These are phyloP conservation scores for Xylaria cubensis DNA, from an alignment of 495 filamentous ascomycete species.

Conservation along the genomic window DNA sequence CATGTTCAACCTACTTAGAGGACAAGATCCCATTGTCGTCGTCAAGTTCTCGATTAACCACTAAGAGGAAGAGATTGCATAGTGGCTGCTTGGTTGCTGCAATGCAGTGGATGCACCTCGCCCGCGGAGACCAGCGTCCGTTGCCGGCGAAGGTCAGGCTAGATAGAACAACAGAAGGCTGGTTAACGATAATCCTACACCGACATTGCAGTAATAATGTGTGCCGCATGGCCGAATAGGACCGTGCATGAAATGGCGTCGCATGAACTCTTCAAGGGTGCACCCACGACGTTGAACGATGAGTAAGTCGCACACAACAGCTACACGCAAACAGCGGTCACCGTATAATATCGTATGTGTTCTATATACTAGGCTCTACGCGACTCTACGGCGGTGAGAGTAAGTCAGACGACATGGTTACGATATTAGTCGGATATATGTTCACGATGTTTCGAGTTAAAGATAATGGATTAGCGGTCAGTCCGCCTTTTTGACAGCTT, in stretches of 20 bases:
- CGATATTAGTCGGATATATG: not conserved
- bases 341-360: not conserved
- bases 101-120: not conserved
- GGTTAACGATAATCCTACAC: constrained; percentile 22
- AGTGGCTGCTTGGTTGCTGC: constrained; percentile 4
- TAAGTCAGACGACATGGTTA: not conserved
- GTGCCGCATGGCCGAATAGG: constrained; percentile 19
- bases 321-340: constrained; percentile 26
- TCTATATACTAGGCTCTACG: not conserved
- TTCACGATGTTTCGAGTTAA: constrained; percentile 6
- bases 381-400: constrained; percentile 23
- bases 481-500: not conserved
- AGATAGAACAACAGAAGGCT: not conserved
- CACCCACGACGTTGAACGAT: constrained; percentile 8
- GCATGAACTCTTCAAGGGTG: constrained; percentile 22
- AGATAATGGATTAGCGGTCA: constrained; percentile 6
- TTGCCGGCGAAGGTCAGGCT: constrained; percentile 15
- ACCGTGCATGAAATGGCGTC: constrained; percentile 25
- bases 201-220: constrained; percentile 24
- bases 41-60: not conserved
- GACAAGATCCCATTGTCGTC: not conserved
- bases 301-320: not conserved
- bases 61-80: not conserved
- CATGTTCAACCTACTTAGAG: not conserved
- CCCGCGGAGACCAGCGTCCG: constrained; percentile 11